Evolutionary conservation across 2,329 filamentous ascomycete species (phyloP).

Genomic region (Pseudomassariella vexata): DNA sequence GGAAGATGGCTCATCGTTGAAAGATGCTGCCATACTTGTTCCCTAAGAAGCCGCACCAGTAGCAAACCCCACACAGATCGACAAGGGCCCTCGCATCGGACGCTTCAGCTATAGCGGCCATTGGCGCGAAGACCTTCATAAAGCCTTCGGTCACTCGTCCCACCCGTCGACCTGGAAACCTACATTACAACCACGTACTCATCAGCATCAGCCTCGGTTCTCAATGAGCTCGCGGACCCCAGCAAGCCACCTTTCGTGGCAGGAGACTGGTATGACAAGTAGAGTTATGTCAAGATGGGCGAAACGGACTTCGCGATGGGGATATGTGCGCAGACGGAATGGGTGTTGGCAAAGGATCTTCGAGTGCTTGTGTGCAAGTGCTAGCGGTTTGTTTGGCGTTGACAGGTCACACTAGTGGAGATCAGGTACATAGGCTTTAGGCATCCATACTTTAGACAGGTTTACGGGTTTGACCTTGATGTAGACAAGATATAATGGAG

Average conservation of each 20-base stretch:
- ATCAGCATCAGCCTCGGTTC: conserved; percentile 10
- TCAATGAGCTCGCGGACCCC: conserved; percentile 15
- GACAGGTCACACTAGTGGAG: background rate
- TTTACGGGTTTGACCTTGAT: background rate
- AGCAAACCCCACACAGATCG: conserved; percentile 10
- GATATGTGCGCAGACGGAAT: conserved; percentile 16
- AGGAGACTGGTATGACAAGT: conserved; percentile 17
- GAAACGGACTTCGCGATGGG: conserved; percentile 16
- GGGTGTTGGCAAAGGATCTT: conserved; percentile 10
- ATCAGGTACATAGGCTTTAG: background rate
- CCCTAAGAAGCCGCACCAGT: no score
- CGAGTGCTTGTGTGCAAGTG: no score
- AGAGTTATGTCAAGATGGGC: conserved; percentile 18
- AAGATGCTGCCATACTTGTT: no score
- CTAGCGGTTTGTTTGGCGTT: no score
- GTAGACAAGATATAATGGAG: background rate
- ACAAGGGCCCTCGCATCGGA: conserved; percentile 15
- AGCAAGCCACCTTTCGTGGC: conserved; percentile 15
- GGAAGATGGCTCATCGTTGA: no score
- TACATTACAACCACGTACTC: conserved; percentile 17
- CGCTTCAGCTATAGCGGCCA: conserved; percentile 16
- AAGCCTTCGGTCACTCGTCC: conserved; percentile 19
- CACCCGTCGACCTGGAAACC: conserved; percentile 15
- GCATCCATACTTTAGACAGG: background rate
- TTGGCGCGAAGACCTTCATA: conserved; percentile 19